Percentiles rank a stretch among this genome's conserved stretches.
Evolutionary conservation across 108 stramenopile species (phyloP).

Genomic region (Pseudonitzschia delicatissima): DNA sequence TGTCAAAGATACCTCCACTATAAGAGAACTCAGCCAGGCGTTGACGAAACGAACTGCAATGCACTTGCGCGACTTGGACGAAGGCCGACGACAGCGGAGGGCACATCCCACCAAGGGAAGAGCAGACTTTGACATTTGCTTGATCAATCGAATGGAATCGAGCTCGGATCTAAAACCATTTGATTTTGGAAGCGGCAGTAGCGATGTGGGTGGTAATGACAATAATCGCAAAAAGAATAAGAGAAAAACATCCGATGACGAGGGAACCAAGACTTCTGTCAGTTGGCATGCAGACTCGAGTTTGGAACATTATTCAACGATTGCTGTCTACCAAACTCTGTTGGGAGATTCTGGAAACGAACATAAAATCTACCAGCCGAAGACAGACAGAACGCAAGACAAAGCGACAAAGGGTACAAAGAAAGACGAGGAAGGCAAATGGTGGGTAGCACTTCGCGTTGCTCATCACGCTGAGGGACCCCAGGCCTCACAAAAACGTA

Average conservation of each 20-base stretch:
- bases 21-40: slow-evolving; percentile 20
- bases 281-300: slow-evolving; percentile 89
- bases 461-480: slow-evolving; percentile 54
- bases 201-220: background rate
- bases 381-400: slow-evolving; percentile 10
- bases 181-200: background rate
- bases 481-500: slow-evolving; percentile 17
- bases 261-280: slow-evolving; percentile 47
- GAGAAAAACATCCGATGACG: background rate
- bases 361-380: background rate
- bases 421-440: slow-evolving; percentile 19
- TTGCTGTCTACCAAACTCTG: slow-evolving; percentile 69
- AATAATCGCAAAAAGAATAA: background rate
- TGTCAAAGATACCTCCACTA: slow-evolving; percentile 8
- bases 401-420: background rate
- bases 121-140: slow-evolving; percentile 55
- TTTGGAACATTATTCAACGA: slow-evolving; percentile 75
- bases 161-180: slow-evolving; percentile 34
- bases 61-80: slow-evolving; percentile 36
- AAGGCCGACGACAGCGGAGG: slow-evolving; percentile 22
- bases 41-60: slow-evolving; percentile 35
- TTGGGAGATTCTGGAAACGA: slow-evolving; percentile 7
- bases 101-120: slow-evolving; percentile 26
- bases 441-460: slow-evolving; percentile 56
- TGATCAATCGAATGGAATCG: slow-evolving; percentile 76